A percentile compares a stretch with the other conserved stretches of the same genome.
Evolutionary conservation across 805 yeast species (phyloP).

Genomic region (Pichia manshurica): DNA sequence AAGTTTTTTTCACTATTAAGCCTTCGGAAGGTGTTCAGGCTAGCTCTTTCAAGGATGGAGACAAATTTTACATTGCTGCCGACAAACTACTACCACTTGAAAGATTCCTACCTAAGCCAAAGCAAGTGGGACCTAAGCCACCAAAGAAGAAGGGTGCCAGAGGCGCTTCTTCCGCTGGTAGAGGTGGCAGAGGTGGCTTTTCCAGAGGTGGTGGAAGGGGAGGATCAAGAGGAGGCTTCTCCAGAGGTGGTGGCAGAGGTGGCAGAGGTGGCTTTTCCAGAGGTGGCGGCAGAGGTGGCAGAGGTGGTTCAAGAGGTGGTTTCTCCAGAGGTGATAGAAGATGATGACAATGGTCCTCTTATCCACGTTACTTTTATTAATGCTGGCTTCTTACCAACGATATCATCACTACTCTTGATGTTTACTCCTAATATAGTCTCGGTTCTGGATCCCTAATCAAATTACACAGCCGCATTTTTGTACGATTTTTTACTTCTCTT

Average conservation of each 20-base stretch:
- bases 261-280: conserved; percentile 28
- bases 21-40: conserved; percentile 97
- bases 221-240: conserved; percentile 20
- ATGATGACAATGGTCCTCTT: background rate
- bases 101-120: conserved; percentile 95
- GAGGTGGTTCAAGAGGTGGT: conserved; percentile 44
- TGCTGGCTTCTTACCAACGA: no score
- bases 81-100: conserved; percentile 94
- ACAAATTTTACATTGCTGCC: conserved; percentile 90
- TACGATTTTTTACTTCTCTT: no score
- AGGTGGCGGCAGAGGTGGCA: conserved; percentile 33
- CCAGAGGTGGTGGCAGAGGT: conserved; percentile 28
- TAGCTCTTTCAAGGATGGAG: conserved; percentile 87
- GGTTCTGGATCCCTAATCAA: no score
- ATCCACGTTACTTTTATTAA: no score
- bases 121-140: conserved; percentile 76
- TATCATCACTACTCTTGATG: no score
- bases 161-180: conserved; percentile 41
- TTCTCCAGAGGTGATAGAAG: conserved; percentile 21
- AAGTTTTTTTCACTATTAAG: conserved; percentile 95
- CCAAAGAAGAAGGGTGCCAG: conserved; percentile 61
- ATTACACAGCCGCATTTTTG: no score
- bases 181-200: conserved; percentile 41
- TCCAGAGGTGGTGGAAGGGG: conserved; percentile 37
- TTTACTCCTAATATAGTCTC: no score